Evolutionary conservation across 2,329 filamentous ascomycete species (phyloP).

Genomic region (Exophiala alcalophila): DNA sequence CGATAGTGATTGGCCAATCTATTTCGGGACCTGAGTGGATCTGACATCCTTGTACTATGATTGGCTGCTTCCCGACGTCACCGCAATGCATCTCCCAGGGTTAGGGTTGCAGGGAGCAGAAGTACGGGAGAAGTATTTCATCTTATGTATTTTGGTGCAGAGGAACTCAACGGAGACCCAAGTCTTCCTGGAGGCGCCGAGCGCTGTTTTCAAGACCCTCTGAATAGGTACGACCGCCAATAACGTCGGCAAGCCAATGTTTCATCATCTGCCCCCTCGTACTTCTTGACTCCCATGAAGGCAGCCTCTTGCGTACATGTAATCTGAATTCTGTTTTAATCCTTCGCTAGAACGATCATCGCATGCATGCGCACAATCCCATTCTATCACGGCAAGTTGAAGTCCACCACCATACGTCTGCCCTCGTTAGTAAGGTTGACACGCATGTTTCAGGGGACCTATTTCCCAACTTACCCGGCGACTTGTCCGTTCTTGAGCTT

Average conservation of each 20-base stretch:
- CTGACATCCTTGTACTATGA: neutral
- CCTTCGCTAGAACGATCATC: neutral
- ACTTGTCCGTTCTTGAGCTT: constrained; percentile 31
- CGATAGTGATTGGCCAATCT: constrained; percentile 18
- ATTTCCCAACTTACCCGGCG: constrained; percentile 25
- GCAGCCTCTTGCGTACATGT: too few relatives aligned
- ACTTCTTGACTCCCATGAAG: too few relatives aligned
- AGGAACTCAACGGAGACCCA: neutral
- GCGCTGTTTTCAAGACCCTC: neutral
- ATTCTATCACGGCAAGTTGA: constrained; percentile 24
- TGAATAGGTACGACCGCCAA: constrained; percentile 2
- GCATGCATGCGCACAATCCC: neutral
- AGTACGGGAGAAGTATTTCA: neutral
- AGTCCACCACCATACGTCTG: constrained; percentile 30
- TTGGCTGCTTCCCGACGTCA: neutral
- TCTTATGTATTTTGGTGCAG: neutral
- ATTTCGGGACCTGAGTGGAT: constrained; percentile 7
- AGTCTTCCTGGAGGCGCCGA: constrained; percentile 1
- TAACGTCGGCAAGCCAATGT: neutral
- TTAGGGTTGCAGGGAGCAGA: too few relatives aligned
- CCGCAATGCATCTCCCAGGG: neutral
- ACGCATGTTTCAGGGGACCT: too few relatives aligned
- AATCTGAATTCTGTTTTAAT: too few relatives aligned
- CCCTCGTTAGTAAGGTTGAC: constrained; percentile 16
- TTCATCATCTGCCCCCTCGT: neutral